Base-by-base conservation (phyloP, 192 early-diverging fungal genomes). In the Dissophora globulifera region DNA sequence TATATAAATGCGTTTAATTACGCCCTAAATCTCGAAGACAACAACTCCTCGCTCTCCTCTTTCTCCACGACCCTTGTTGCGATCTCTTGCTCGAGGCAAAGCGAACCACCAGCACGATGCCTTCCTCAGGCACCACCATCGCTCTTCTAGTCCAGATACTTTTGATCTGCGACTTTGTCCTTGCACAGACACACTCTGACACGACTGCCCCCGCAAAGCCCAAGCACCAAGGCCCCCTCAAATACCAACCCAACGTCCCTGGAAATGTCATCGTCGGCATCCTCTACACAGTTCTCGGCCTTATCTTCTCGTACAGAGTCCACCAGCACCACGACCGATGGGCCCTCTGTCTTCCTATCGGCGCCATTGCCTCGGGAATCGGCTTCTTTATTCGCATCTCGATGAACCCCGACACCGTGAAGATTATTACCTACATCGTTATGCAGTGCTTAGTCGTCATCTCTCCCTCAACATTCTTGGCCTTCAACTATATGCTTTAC, bases 401-500 rank as follows among this genome's bases (percentile, higher is more conserved):
- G 3, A 9, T 70, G 19, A 45, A 70, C 3, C 40, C 42, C 22
- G 6, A 56, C 1, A 48, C 46, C 27, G 10, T 70, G 2, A 30
- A 13, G 19, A 12, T 70, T 2, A 30, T 38, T 2, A 33, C 31
- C 30, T 71, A 35, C 22, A 13, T 38, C 35, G 6, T 38, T 6
- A 6, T 9, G 35, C 35, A 38, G 13, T 13, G 6, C 7, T 38
- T 38, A 6, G 13, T 38, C 35, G 13, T 71, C 27, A 31, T 33
- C 10, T 45, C 53, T 0, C 69, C 69, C 20, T 71, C 53, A 2
- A 52, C 60, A 5, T 71, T 71, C 53, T 53, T 71, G 13, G 69
- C 69, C 1, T 71, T 71, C 53, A 71, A 71, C 53, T 71, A 62
- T 40, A 71, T 71, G 69, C 69, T 71, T 47, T 71, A 71, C 16